Evolutionary conservation across 108 stramenopile species (phyloP).

Genomic region (Skeletonema potamos): DNA sequence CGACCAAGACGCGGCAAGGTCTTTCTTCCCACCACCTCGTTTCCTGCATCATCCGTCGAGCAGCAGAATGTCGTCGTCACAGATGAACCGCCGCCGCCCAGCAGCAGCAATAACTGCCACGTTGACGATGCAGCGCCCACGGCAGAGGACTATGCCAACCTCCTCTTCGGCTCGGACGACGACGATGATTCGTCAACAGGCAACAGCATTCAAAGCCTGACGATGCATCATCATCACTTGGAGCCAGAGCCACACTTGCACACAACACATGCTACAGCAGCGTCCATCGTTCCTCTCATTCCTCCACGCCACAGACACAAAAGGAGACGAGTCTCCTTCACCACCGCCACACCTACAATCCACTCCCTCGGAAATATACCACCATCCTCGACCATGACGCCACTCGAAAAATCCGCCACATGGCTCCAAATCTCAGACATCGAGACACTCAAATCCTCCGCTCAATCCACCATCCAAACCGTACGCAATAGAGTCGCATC

Average conservation of each 20-base stretch:
- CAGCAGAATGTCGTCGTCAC: background rate
- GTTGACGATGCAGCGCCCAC: constrained; percentile 13
- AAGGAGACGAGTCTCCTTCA: constrained; percentile 26
- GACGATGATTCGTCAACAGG: background rate
- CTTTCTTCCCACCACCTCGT: no score
- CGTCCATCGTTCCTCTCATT: background rate
- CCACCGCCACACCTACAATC: constrained; percentile 1
- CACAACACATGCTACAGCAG: background rate
- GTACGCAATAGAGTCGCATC: constrained; percentile 10
- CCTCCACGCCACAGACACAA: background rate
- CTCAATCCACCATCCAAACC: constrained; percentile 12
- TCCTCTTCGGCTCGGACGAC: constrained; percentile 21
- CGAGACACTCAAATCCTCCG: constrained; percentile 16
- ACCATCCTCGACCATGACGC: constrained; percentile 17
- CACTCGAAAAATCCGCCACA: constrained; percentile 14
- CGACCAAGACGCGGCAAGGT: background rate
- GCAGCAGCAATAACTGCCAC: background rate
- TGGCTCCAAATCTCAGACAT: constrained; percentile 28
- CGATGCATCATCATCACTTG: background rate
- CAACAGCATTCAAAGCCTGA: background rate
- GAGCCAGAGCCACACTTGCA: background rate
- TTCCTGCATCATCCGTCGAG: background rate
- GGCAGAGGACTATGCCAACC: constrained; percentile 36
- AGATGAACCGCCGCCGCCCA: background rate
- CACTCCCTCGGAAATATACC: constrained; percentile 21